Conservation (phyloP, 169 alveolate species). For the Prorocentrum cordatum region DNA sequence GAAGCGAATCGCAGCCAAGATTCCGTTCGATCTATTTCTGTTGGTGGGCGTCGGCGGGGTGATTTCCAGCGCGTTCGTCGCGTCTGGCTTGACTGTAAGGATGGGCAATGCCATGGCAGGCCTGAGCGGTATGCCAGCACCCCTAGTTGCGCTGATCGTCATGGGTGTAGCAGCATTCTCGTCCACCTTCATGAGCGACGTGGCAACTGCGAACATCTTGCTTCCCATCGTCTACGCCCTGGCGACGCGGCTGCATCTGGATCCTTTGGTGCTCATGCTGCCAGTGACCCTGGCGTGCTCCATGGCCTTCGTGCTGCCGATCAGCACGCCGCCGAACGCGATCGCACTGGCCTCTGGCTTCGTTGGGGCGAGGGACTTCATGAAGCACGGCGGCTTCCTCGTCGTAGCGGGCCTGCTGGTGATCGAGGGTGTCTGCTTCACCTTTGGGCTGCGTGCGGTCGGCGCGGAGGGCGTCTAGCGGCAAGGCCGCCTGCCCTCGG, state of each 20-base stretch:
- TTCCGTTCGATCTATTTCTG: neutral
- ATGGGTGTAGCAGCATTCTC: too few relatives aligned
- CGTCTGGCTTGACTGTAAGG: too few relatives aligned
- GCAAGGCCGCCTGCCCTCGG: too few relatives aligned
- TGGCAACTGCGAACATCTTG: conserved; percentile 1
- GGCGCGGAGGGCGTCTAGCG: too few relatives aligned
- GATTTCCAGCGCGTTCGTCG: too few relatives aligned
- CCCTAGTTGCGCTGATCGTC: too few relatives aligned
- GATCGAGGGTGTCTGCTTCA: too few relatives aligned
- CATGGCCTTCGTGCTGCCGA: neutral
- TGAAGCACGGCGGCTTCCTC: too few relatives aligned
- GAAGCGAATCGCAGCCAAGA: neutral
- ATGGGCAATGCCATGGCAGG: too few relatives aligned
- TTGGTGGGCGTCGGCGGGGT: neutral
- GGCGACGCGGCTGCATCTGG: neutral
- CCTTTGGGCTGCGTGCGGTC: too few relatives aligned
- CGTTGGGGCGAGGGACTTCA: neutral
- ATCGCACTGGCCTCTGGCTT: neutral
- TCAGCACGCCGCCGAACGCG: conserved; percentile 23
- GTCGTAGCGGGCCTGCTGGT: too few relatives aligned
- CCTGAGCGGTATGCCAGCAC: too few relatives aligned
- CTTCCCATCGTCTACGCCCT: conserved; percentile 6
- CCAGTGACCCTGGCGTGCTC: conserved; percentile 16
- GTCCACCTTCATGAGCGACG: conserved; percentile 6
- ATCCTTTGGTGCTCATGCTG: neutral